These are phyloP conservation scores for Rhizopus microsporus DNA, from an alignment of 371 early-diverging fungal genomes.

Conservation along the genomic window DNA sequence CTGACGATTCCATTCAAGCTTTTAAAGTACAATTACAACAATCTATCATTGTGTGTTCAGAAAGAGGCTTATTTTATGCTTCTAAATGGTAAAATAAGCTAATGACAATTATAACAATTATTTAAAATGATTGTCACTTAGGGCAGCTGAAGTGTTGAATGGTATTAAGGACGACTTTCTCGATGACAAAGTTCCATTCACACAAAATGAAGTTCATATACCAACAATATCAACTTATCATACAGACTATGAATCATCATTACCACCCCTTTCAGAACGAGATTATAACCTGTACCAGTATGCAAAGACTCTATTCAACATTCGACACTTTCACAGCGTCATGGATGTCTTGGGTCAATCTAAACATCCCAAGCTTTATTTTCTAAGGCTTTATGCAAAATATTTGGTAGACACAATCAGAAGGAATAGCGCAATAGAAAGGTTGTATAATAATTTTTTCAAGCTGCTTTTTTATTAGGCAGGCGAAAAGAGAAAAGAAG, in stretches of 20 bases:
- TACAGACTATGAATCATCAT: constrained; percentile 23
- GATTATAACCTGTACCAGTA: constrained; percentile 61
- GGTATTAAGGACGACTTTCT: constrained; percentile 43
- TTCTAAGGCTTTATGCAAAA: constrained; percentile 70
- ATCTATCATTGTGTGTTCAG: constrained; percentile 65
- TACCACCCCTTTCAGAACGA: constrained; percentile 28
- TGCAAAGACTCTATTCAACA: constrained; percentile 73
- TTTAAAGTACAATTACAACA: constrained; percentile 43
- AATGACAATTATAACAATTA: not conserved
- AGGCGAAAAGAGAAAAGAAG: constrained; percentile 65
- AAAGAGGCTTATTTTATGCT: constrained; percentile 66
- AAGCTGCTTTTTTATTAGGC: constrained; percentile 32
- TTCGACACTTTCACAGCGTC: constrained; percentile 71
- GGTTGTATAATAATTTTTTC: not conserved
- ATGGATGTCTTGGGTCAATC: constrained; percentile 52
- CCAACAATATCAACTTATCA: constrained; percentile 14
- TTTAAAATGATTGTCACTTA: constrained; percentile 13
- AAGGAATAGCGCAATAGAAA: not conserved
- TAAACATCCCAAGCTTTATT: constrained; percentile 51
- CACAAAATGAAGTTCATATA: constrained; percentile 4
- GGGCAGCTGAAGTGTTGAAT: constrained; percentile 73
- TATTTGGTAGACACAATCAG: constrained; percentile 48
- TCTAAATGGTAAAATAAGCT: constrained; percentile 65
- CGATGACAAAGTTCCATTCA: constrained; percentile 12
- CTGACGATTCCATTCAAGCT: constrained; percentile 14